Evolutionary conservation across 257 asterid species (phyloP).

Genomic region (Handroanthus guayacan): DNA sequence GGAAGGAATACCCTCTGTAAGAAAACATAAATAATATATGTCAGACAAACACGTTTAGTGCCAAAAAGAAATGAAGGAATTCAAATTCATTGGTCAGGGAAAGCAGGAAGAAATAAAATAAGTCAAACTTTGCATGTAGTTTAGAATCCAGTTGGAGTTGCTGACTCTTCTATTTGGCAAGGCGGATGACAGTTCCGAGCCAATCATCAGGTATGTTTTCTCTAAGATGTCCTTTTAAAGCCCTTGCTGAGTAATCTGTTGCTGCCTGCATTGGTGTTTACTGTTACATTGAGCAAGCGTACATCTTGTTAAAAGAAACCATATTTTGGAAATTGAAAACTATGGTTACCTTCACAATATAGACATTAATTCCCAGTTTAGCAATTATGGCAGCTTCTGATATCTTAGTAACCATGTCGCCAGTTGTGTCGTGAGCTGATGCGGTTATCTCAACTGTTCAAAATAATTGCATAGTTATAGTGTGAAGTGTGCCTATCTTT

Average conservation of each 20-base stretch:
- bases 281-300: background rate
- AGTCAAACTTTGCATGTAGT: background rate
- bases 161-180: slow-evolving; percentile 41
- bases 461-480: too few species aligned
- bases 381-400: slow-evolving; percentile 97
- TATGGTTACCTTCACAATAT: slow-evolving; percentile 75
- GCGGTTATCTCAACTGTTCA: slow-evolving; percentile 75
- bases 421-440: slow-evolving; percentile 95
- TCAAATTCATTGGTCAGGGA: background rate
- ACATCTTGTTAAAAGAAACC: background rate
- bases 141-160: background rate
- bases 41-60: slow-evolving; percentile 34
- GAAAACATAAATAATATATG: slow-evolving; percentile 34
- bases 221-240: slow-evolving; percentile 64
- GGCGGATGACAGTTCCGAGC: slow-evolving; percentile 86
- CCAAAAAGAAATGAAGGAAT: slow-evolving; percentile 14
- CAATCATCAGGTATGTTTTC: slow-evolving; percentile 75
- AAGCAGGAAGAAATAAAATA: background rate
- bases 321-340: background rate
- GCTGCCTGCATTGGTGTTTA: slow-evolving; percentile 63
- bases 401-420: slow-evolving; percentile 93
- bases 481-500: background rate
- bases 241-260: slow-evolving; percentile 70
- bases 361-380: slow-evolving; percentile 84
- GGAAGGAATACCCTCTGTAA: slow-evolving; percentile 96